These are phyloP conservation scores for Henckelia pumila DNA, from an alignment of 257 asterid species.

Conservation along the genomic window DNA sequence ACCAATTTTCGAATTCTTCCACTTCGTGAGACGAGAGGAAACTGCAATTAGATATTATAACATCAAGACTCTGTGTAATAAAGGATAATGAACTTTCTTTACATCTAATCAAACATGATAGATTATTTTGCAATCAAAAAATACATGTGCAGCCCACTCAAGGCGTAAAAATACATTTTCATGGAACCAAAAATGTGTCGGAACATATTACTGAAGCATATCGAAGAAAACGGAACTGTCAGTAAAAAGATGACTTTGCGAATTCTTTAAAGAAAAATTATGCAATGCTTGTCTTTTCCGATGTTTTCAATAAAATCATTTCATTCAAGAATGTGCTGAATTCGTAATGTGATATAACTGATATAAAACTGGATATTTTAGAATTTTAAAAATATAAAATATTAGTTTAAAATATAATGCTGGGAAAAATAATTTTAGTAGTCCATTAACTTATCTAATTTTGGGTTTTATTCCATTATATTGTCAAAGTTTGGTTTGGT, in stretches of 20 bases:
- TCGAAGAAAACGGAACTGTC: background rate
- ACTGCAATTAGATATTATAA: slow-evolving; percentile 54
- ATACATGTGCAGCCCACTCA: background rate
- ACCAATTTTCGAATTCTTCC: slow-evolving; percentile 80
- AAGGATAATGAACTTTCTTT: background rate
- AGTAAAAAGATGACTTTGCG: no score
- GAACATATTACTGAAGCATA: background rate
- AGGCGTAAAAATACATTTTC: background rate
- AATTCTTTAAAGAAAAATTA: background rate
- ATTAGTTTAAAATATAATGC: background rate
- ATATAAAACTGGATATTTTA: no score
- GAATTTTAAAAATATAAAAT: no score
- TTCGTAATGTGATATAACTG: no score
- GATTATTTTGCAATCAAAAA: background rate
- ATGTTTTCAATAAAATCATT: background rate
- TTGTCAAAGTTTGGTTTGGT: no score
- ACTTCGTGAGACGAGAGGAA: slow-evolving; percentile 91
- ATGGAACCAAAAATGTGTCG: background rate
- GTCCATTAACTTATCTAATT: no score
- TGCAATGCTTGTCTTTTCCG: background rate
- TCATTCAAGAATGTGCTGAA: background rate
- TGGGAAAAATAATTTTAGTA: no score
- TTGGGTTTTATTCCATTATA: no score
- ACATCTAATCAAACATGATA: background rate
- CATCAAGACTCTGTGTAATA: slow-evolving; percentile 6